Evolutionary conservation across 768 basidiomycete species (phyloP).

Genomic region (Suillus subalutaceus): DNA sequence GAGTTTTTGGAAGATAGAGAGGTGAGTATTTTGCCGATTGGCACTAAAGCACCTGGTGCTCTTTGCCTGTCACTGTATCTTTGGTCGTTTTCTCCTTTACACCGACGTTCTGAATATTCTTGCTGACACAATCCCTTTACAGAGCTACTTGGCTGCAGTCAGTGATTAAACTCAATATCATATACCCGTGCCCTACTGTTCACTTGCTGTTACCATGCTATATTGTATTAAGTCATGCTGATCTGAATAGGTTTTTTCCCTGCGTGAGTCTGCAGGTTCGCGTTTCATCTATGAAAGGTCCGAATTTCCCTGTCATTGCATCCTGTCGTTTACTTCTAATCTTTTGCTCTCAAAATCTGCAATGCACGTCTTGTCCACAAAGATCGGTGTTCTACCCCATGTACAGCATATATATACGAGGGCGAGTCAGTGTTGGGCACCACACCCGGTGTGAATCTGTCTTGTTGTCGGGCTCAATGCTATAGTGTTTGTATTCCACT

Average conservation of each 20-base stretch:
- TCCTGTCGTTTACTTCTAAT: not conserved
- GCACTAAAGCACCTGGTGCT: not conserved
- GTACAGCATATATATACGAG: not conserved
- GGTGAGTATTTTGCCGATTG: constrained; percentile 43
- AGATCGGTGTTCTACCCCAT: not conserved
- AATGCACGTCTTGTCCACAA: not conserved
- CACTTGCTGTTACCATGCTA: not conserved
- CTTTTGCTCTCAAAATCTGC: not conserved
- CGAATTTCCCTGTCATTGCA: not conserved
- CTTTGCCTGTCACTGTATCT: not conserved
- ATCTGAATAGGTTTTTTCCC: not conserved
- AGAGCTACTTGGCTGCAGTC: constrained; percentile 5
- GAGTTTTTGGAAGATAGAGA: constrained; percentile 80
- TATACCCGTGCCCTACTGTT: not conserved
- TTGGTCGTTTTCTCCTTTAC: not conserved
- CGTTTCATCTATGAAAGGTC: not conserved
- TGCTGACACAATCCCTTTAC: not conserved
- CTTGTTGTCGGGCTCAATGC: not conserved
- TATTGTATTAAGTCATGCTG: not conserved
- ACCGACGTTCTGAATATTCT: not conserved
- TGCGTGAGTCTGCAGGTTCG: not conserved
- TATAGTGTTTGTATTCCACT: not conserved
- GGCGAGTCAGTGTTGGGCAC: not conserved
- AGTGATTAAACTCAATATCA: not conserved
- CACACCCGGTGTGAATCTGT: not conserved